phyloP scores from a whole-genome alignment of 805 yeast genomes.

The Candida pseudofarinosa region DNA sequence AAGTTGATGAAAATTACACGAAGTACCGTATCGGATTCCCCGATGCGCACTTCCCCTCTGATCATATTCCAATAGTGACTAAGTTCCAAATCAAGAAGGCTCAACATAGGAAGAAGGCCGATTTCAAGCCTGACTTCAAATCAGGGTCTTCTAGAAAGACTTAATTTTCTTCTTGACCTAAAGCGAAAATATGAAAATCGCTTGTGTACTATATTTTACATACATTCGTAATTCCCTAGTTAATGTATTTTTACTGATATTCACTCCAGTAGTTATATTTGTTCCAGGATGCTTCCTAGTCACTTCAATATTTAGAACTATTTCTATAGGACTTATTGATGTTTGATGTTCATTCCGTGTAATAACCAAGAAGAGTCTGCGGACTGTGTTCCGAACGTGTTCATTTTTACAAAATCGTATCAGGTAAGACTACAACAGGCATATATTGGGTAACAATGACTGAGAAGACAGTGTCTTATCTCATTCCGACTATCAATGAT shows the following conservation, averaged over 20 bases:
- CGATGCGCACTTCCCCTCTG: conserved; percentile 88
- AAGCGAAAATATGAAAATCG: not conserved
- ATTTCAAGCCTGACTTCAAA: conserved; percentile 44
- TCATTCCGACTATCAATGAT: conserved; percentile 29
- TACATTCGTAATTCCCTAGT: not conserved
- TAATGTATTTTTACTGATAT: not conserved
- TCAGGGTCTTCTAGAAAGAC: conserved; percentile 40
- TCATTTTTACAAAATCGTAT: too few species aligned
- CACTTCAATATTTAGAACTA: too few species aligned
- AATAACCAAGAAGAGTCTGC: too few species aligned
- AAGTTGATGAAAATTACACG: conserved; percentile 74
- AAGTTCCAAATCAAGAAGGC: conserved; percentile 67
- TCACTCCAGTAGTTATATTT: not conserved
- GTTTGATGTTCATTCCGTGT: too few species aligned
- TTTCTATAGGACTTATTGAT: too few species aligned
- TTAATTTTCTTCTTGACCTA: conserved; percentile 9
- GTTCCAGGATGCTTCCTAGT: not conserved
- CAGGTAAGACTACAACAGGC: too few species aligned
- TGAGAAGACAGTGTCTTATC: conserved; percentile 16
- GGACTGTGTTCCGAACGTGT: too few species aligned
- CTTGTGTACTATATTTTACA: not conserved
- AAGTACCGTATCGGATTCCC: conserved; percentile 86
- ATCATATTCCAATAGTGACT: conserved; percentile 84
- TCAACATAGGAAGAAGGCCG: conserved; percentile 28
- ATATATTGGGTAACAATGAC: not conserved